Evolutionary conservation across 2,329 filamentous ascomycete genomes (phyloP), one percentile per base, ranked within the genome.

Genomic region (Nemania diffusa): DNA sequence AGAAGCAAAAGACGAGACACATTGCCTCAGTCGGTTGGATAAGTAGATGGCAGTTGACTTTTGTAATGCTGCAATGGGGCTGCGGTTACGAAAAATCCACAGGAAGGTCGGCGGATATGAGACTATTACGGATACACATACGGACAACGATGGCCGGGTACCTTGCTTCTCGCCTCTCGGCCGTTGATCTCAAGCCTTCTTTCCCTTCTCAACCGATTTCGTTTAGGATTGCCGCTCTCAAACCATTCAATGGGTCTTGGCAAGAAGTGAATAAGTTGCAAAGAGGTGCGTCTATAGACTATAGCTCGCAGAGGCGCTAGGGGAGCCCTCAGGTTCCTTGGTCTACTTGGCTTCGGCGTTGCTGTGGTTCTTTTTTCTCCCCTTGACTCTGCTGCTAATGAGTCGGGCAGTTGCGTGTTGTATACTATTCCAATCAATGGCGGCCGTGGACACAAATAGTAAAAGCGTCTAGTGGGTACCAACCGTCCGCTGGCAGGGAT

Each of bases 401-500:
- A 74, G 67, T 69, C 72, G 73, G 71, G 62, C 64, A 64, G 67
- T 72, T 73, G 71, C 73, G 68, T 73, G 64, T 50, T 62, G 69
- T 72, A 73, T 70, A 69, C 67, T 72, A 67, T 64, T 67, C 69
- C 61, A 64, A 69, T 69, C 57, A 66, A 65, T 53, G 56, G 56
- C 67, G 61, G 60, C 52, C 59, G 34, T 50, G 46, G 51, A 58
- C 37, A 48, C 58, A 56, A 57, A 67, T 67, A 66, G 65, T 65
- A 64, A 58, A 29, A 55, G 52, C 9, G 62, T 52, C 56, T 63
- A 64, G 72, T 72, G 69, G 64, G 64, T 71, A 69, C 67, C 59
- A 42, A 61, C 63, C 52, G 62, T 72, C 67, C 63, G 64, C 56
- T 63, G 46, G 68, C 75, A 77, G 74, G 75, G 75, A 75, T 77